Evolutionary conservation across 2,329 filamentous ascomycete genomes (phyloP).

Genomic region (Colletotrichum nymphaeae): DNA sequence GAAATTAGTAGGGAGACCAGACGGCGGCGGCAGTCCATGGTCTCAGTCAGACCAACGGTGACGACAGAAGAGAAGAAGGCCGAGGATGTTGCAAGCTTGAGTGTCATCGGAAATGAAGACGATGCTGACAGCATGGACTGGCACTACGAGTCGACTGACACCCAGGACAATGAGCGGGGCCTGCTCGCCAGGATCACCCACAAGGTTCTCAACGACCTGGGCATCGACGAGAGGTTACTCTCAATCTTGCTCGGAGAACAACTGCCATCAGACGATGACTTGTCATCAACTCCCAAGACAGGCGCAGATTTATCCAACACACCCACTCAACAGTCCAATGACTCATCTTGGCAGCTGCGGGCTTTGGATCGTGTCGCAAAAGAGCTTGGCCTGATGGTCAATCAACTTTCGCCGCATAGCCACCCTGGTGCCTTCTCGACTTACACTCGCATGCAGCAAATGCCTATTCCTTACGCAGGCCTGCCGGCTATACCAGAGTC

Average conservation of each 20-base stretch:
- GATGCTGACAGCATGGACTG: conserved; percentile 58
- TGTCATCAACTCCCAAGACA: conserved; percentile 60
- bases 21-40: conserved; percentile 72
- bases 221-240: conserved; percentile 87
- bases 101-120: conserved; percentile 41
- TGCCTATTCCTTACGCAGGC: conserved; percentile 81
- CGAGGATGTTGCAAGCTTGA: conserved; percentile 46
- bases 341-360: conserved; percentile 77
- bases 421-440: conserved; percentile 91
- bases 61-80: conserved; percentile 42
- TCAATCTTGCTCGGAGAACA: conserved; percentile 89
- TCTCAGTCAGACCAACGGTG: conserved; percentile 53
- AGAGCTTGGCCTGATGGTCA: conserved; percentile 86
- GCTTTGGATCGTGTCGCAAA: conserved; percentile 86
- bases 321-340: conserved; percentile 46
- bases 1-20: conserved; percentile 90
- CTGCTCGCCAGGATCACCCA: conserved; percentile 86
- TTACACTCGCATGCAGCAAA: conserved; percentile 74
- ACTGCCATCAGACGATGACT: conserved; percentile 65
- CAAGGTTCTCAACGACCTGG: conserved; percentile 87
- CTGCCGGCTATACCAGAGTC: conserved; percentile 73
- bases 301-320: conserved; percentile 38
- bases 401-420: conserved; percentile 76
- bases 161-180: conserved; percentile 68
- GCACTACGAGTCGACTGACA: conserved; percentile 60